Base-by-base conservation (phyloP, 2,329 filamentous ascomycete genomes). In the Botryosphaeria dothidea region DNA sequence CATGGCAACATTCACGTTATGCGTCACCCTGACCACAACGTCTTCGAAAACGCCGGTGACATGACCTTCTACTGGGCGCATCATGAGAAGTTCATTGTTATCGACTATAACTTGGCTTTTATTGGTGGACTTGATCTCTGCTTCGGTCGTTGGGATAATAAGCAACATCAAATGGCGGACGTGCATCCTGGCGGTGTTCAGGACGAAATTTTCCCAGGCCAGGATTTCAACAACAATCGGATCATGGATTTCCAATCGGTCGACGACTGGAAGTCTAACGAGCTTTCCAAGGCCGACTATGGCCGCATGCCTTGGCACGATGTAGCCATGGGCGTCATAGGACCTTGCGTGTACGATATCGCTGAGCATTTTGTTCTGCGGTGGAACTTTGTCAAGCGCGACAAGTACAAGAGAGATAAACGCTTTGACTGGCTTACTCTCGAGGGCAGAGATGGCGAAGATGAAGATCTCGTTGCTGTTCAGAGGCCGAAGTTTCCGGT, bases 221-320 rank as follows among this genome's bases (percentile, higher is more conserved):
- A 99, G 74, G 95, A 99, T 72, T 98, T 96, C 82, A 98, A 98
- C 78, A 98, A 98, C 78, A 97, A 97, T 76, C 88, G 94, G 41
- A 89, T 98, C 70, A 91, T 96, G 90, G 95, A 99, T 73, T 99
- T 98, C 75, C 85, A 97, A 71, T 90, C 90, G 34, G 95, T 98
- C 1, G 78, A 91, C 31, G 90, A 97, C 73, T 98, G 94, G 94
- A 92, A 95, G 77, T 87, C 90, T 57, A 98, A 99, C 69, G 92
- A 97, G 75, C 82, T 98, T 17, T 92, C 89, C 77, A 98, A 98
- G 79, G 88, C 90, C 3, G 92, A 97, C 56, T 96, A 90, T 71
- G 93, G 93, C 7, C 90, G 95, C 31, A 98, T 99, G 95, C 94
- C 94, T 0, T 99, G 95, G 95, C 93, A 98, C 74, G 95, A 99